Conservation (phyloP, 2,329 filamentous ascomycete genomes). For the Microcera coccophila region DNA sequence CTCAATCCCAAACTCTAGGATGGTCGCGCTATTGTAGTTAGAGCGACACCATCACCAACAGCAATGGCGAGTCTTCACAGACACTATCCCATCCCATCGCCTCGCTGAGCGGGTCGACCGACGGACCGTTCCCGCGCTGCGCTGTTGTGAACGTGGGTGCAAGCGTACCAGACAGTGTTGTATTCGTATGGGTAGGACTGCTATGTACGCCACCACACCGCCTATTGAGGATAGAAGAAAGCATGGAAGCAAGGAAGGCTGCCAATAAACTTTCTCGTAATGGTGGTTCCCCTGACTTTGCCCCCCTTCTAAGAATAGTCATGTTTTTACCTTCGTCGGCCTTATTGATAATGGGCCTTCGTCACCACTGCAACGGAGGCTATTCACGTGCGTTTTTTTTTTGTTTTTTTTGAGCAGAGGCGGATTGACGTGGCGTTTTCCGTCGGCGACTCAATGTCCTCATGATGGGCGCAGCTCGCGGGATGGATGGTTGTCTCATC, state of each 20-base stretch:
- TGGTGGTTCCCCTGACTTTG: constrained; percentile 29
- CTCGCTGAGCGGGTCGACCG: constrained; percentile 19
- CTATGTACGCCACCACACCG: constrained; percentile 7
- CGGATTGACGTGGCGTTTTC: constrained; percentile 11
- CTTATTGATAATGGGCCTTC: not conserved
- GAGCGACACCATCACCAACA: constrained; percentile 1
- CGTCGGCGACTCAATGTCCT: constrained; percentile 12
- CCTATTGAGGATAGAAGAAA: constrained; percentile 9
- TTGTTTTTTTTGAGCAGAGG: constrained; percentile 4
- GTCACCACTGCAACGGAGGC: constrained; percentile 9
- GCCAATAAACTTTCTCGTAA: constrained; percentile 7
- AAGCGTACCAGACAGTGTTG: not conserved
- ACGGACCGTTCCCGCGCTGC: constrained; percentile 25
- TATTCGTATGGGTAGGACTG: constrained; percentile 1
- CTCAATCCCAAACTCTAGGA: too few species aligned
- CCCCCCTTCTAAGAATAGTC: constrained; percentile 27
- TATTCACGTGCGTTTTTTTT: constrained; percentile 4
- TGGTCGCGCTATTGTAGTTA: too few species aligned
- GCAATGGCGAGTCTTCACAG: not conserved
- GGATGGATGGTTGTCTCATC: constrained; percentile 26
- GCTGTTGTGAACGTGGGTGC: constrained; percentile 17
- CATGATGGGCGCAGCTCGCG: constrained; percentile 20
- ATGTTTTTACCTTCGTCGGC: constrained; percentile 3
- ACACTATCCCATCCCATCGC: not conserved
- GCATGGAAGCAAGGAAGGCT: not conserved